Percentiles rank a stretch among this genome's conserved stretches.
These are phyloP conservation scores for Coemansia sp. DNA, from an alignment of 192 early-diverging fungal species.

Conservation along the genomic window DNA sequence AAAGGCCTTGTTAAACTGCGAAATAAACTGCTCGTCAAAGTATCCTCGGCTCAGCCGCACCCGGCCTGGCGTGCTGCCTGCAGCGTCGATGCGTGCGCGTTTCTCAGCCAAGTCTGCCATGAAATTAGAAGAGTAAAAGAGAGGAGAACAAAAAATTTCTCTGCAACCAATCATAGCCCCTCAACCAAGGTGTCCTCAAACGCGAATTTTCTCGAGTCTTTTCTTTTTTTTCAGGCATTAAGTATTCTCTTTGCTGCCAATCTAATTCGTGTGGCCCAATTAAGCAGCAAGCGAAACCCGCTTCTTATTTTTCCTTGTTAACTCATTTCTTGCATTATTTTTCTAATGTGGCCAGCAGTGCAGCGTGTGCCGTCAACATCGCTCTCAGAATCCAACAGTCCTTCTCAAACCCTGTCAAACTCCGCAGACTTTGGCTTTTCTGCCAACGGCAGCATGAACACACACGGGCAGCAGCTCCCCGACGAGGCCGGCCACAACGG, in stretches of 20 bases:
- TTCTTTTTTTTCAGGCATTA: too few species aligned
- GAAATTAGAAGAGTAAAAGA: too few species aligned
- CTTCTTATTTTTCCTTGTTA: too few species aligned
- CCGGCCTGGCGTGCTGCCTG: background rate
- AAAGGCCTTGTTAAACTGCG: conserved; percentile 19
- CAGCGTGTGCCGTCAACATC: conserved; percentile 40
- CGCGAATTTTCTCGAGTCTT: too few species aligned
- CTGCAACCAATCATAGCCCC: too few species aligned
- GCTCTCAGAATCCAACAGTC: conserved; percentile 15
- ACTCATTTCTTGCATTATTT: background rate
- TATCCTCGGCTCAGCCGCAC: conserved; percentile 23
- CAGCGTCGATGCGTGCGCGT: conserved; percentile 15
- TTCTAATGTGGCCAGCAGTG: conserved; percentile 11
- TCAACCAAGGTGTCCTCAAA: too few species aligned
- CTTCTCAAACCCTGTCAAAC: conserved; percentile 5
- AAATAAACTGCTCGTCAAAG: conserved; percentile 22
- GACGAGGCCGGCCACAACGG: conserved; percentile 2
- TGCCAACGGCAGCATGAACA: background rate
- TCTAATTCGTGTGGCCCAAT: too few species aligned
- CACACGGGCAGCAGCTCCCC: conserved; percentile 4
- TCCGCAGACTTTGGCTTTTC: too few species aligned
- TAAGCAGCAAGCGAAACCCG: too few species aligned
- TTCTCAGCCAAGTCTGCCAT: conserved; percentile 14
- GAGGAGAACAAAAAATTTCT: background rate
- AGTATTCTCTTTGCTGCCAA: too few species aligned